Conservation (phyloP, 495 filamentous ascomycete genomes). For the Penicillium flavigenum region DNA sequence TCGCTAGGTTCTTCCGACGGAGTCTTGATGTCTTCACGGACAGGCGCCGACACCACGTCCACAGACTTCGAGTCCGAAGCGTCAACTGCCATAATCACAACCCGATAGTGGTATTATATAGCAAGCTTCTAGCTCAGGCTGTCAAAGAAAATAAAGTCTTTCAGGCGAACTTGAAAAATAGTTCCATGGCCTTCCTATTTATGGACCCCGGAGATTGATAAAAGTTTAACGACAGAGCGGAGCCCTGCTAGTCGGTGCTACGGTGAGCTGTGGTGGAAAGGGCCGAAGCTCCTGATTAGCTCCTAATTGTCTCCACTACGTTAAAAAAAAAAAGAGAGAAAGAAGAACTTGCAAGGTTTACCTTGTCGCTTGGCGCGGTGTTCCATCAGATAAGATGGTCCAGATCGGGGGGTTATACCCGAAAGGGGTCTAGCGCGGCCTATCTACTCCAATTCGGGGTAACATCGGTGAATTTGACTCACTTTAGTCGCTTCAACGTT, state of each 20-base stretch:
- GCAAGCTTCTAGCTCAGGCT: background rate
- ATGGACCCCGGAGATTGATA: slow-evolving; percentile 9
- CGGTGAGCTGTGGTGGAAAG: background rate
- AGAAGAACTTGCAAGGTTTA: background rate
- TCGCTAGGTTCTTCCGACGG: background rate
- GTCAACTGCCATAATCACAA: slow-evolving; percentile 13
- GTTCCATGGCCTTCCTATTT: background rate
- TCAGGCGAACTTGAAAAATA: background rate
- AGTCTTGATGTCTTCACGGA: background rate
- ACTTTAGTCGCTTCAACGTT: background rate
- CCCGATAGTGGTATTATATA: background rate
- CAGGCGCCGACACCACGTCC: slow-evolving; percentile 15
- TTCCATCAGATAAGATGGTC: slow-evolving; percentile 11
- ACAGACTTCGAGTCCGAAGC: slow-evolving; percentile 15
- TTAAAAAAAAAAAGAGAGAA: background rate
- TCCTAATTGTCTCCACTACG: background rate
- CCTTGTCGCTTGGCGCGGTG: background rate
- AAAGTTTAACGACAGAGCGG: background rate
- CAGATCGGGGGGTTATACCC: background rate
- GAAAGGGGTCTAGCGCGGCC: background rate
- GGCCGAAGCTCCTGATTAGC: background rate
- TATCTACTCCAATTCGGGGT: background rate
- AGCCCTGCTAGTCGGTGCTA: no score
- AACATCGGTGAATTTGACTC: slow-evolving; percentile 1
- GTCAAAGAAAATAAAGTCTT: background rate